A percentile compares a stretch with the other conserved stretches of the same genome.
Evolutionary conservation across 768 basidiomycete species (phyloP).

Genomic region (Suillus occidentalis): DNA sequence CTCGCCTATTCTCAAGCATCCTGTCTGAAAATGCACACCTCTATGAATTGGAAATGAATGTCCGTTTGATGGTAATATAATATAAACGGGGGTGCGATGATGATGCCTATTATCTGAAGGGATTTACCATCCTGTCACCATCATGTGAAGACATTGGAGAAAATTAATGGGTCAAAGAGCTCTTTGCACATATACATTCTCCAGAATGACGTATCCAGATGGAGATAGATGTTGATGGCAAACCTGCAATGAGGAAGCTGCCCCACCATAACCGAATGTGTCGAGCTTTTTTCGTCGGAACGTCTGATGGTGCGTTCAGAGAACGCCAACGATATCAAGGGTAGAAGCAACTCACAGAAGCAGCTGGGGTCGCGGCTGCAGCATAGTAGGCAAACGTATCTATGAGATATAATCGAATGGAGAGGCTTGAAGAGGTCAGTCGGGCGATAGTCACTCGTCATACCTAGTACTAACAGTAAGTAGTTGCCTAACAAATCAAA

Average conservation of each 20-base stretch:
- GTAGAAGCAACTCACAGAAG: slow-evolving; percentile 42
- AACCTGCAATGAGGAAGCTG: too few species aligned
- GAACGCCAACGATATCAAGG: neutral
- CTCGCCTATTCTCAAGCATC: neutral
- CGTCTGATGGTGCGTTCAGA: slow-evolving; percentile 33
- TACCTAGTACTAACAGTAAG: too few species aligned
- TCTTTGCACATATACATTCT: slow-evolving; percentile 20
- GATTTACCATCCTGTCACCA: neutral
- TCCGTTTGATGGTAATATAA: too few species aligned
- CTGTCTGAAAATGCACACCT: neutral
- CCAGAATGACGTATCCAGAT: too few species aligned
- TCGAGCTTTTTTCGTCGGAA: slow-evolving; percentile 46
- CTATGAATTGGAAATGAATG: neutral
- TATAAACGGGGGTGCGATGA: too few species aligned
- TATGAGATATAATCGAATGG: slow-evolving; percentile 68
- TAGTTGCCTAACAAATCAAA: too few species aligned
- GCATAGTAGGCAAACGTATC: slow-evolving; percentile 64
- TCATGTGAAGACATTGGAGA: neutral
- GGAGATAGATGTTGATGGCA: too few species aligned
- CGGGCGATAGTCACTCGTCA: too few species aligned
- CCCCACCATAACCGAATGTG: slow-evolving; percentile 46
- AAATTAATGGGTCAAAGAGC: neutral
- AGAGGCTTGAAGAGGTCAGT: slow-evolving; percentile 39
- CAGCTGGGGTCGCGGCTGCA: slow-evolving; percentile 63
- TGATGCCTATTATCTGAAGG: too few species aligned